Percentiles rank a stretch among this genome's conserved stretches.
phyloP scores from a whole-genome alignment of 1,284 basidiomycete species.

The Boletus semigastroideus region DNA sequence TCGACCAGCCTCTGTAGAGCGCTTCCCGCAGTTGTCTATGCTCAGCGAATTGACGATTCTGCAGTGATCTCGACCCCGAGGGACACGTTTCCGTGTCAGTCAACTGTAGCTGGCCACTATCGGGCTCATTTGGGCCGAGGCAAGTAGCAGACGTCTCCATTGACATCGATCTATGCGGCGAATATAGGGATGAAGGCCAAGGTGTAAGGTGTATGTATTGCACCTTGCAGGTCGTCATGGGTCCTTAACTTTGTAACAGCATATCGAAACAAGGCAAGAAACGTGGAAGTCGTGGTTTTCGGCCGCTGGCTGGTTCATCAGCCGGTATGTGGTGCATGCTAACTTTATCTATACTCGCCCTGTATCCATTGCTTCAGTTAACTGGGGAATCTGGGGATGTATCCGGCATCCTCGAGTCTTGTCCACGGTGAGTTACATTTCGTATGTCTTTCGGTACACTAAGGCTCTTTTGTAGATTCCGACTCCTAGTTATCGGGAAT shows the following conservation, averaged over 20 bases:
- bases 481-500: slow-evolving; percentile 19
- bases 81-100: slow-evolving; percentile 2
- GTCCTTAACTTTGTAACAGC: slow-evolving; percentile 2
- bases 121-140: neutral
- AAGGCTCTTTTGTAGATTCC: slow-evolving; percentile 5
- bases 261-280: slow-evolving; percentile 13
- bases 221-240: no score
- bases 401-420: slow-evolving; percentile 3
- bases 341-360: neutral
- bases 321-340: neutral
- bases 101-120: neutral
- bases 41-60: neutral
- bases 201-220: slow-evolving; percentile 4
- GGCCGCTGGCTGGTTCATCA: neutral
- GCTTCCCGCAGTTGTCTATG: neutral
- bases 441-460: neutral
- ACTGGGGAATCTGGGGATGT: neutral
- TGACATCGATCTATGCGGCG: slow-evolving; percentile 1
- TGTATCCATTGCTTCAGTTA: neutral
- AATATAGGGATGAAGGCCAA: slow-evolving; percentile 5
- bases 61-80: slow-evolving; percentile 2
- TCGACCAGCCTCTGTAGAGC: slow-evolving; percentile 4
- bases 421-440: slow-evolving; percentile 5
- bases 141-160: neutral
- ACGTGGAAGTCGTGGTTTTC: slow-evolving; percentile 12